phyloP scores from a whole-genome alignment of 495 filamentous ascomycete species.

The Pyrenula aspistea region DNA sequence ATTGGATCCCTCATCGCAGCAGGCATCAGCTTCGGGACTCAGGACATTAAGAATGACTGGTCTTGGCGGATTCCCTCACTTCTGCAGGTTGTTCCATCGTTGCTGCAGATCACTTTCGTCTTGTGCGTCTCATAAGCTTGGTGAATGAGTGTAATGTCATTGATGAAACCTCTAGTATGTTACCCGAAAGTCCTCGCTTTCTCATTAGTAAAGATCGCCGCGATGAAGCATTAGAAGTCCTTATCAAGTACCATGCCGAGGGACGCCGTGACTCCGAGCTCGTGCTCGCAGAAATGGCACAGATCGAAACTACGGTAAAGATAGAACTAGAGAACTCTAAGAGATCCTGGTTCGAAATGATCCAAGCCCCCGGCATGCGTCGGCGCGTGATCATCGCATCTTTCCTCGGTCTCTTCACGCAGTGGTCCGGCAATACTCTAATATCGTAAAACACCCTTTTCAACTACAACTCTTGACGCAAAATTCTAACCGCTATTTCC shows the following conservation, averaged over 20 bases:
- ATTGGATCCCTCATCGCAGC: no score
- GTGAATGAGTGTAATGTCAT: no score
- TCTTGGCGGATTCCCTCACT: no score
- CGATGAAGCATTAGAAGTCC: slow-evolving; percentile 43
- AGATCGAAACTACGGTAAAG: slow-evolving; percentile 47
- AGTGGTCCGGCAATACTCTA: slow-evolving; percentile 54
- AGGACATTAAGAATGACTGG: no score
- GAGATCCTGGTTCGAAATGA: slow-evolving; percentile 41
- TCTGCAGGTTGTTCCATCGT: no score
- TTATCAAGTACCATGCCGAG: slow-evolving; percentile 51
- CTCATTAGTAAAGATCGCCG: slow-evolving; percentile 45
- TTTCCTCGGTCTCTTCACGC: slow-evolving; percentile 48
- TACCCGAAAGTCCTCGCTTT: slow-evolving; percentile 48
- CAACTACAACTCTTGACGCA: background rate
- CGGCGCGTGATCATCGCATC: slow-evolving; percentile 44
- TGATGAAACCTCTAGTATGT: slow-evolving; percentile 2
- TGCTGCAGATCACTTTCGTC: no score
- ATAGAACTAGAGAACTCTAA: slow-evolving; percentile 42
- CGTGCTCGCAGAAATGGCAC: slow-evolving; percentile 45
- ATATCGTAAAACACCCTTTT: slow-evolving; percentile 31
- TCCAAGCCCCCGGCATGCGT: slow-evolving; percentile 40
- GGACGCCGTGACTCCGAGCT: slow-evolving; percentile 39
- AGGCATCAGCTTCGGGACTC: no score
- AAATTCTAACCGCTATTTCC: slow-evolving; percentile 3
- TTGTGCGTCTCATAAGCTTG: no score